Evolutionary conservation across 805 yeast genomes (phyloP), one percentile per base, ranked within the genome.

Genomic region (Sporopachydermia quercuum): DNA sequence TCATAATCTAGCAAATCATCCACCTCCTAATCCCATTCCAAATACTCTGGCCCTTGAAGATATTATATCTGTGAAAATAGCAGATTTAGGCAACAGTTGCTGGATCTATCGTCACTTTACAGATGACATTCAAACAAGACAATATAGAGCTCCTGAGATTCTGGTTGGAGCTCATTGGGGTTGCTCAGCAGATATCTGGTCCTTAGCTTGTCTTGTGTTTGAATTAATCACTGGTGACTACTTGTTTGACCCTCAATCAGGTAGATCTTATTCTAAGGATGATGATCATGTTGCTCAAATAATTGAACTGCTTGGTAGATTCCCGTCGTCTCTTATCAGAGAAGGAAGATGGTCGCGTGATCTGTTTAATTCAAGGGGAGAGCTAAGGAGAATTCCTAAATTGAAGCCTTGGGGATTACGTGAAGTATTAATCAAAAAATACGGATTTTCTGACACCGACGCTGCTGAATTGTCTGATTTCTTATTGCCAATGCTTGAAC

Each of bases 11-110:
- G n/a, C 30, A 23, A 23, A 23, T 23, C 8, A 8, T 8, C 30
- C 30, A 8, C 30, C 30, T 23, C n/a, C 30, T 23, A 23, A 23
- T n/a, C 30, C 30, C 8, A 23, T 23, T 23, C 30, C 30, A 8
- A 23, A 23, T n/a, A n/a, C 30, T 8, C 30, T n/a, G n/a, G 74
- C 44, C 4, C 36, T 44, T 13, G 38, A 36, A n/a, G 14, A 6
- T 15, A 43, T 58, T 14, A 59, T 61, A 14, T 55, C 58, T 6
- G 72, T 76, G 30, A 77, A 77, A 47, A 68, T 77, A 34, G 83
- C 83, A 2, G 84, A 77, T 54, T 62, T 77, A 44, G 84, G 84
- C 23, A 77, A 77, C 52, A 79, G 82, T 3, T 76, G 82, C 54
- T 75, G 77, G 74, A 58, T 62, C 18, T 62, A 70, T 47, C 69